Evolutionary conservation across 2,329 filamentous ascomycete genomes (phyloP), one percentile per base, ranked within the genome.

Genomic region (Fusarium proliferatum): DNA sequence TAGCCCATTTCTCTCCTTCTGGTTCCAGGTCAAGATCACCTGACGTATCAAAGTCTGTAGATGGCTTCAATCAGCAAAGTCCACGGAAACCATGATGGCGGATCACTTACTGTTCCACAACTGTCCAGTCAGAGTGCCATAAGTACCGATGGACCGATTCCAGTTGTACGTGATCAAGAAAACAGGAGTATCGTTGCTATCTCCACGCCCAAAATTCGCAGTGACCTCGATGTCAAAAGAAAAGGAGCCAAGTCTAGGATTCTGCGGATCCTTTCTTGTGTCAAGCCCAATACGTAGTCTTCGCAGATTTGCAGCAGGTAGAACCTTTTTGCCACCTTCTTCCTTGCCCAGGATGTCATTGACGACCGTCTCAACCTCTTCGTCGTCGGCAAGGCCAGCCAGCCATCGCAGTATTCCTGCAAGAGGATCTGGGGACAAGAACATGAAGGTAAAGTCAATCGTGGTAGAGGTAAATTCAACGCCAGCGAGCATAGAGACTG

Each of bases 91-190:
- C 2, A n/a, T 16, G 9, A 3, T 15, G 11, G 17, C 10, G 6
- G 2, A 21, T 30, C 2, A 42, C 61, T 59, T 12, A 42, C 61
- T 16, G 9, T 64, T 59, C 61, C 61, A 64, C 5, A 64, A 19
- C 8, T 64, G 42, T 2, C 61, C 61, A 4, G 53, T 9, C 3
- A 64, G 30, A 30, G 53, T 64, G 6, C 61, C 61, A 9, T 42
- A 28, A 7, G 43, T 59, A 2, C 61, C 61, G 10, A n/a, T 26
- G n/a, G 61, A 48, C 5, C 52, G 19, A 12, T 43, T 19, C 61
- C 61, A 64, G 7, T 59, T 34, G 11, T 64, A 64, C 4, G 61
- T 51, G 33, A 64, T 36, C 17, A 64, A 4, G 12, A 64, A 64
- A 1, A 64, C 38, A n/a, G 61, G 53, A 9, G 43, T 34, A 15